Evolutionary conservation across 805 yeast genomes (phyloP).

Genomic region (Pichia scutulata): DNA sequence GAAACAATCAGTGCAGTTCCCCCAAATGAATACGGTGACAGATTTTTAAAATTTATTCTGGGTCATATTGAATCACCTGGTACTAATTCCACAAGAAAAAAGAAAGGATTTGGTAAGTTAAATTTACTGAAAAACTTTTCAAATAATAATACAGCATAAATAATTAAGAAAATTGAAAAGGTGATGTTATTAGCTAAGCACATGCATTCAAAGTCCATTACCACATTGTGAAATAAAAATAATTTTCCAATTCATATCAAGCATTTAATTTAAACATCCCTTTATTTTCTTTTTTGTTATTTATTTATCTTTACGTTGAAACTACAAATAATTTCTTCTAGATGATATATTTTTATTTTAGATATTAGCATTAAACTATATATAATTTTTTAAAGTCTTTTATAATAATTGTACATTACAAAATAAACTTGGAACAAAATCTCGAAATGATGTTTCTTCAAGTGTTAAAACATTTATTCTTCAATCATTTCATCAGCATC

Average conservation of each 20-base stretch:
- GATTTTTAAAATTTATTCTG: conserved; percentile 66
- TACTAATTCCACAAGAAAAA: neutral
- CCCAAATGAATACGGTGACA: conserved; percentile 79
- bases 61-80: conserved; percentile 10
- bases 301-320: neutral
- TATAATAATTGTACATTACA: neutral
- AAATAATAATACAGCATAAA: neutral
- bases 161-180: neutral
- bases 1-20: conserved; percentile 82
- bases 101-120: neutral
- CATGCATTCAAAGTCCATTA: neutral
- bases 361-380: neutral
- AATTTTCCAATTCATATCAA: neutral
- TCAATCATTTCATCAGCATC: conserved; percentile 22
- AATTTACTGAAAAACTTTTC: neutral
- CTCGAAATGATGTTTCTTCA: neutral
- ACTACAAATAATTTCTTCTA: neutral
- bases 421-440: neutral
- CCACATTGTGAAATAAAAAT: neutral
- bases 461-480: conserved; percentile 9
- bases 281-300: neutral
- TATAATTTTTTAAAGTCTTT: neutral
- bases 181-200: neutral
- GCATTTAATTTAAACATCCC: neutral
- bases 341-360: neutral